Evolutionary conservation across 495 filamentous ascomycete genomes (phyloP), one percentile per base, ranked within the genome.

Genomic region (Penicillium waksmanii): DNA sequence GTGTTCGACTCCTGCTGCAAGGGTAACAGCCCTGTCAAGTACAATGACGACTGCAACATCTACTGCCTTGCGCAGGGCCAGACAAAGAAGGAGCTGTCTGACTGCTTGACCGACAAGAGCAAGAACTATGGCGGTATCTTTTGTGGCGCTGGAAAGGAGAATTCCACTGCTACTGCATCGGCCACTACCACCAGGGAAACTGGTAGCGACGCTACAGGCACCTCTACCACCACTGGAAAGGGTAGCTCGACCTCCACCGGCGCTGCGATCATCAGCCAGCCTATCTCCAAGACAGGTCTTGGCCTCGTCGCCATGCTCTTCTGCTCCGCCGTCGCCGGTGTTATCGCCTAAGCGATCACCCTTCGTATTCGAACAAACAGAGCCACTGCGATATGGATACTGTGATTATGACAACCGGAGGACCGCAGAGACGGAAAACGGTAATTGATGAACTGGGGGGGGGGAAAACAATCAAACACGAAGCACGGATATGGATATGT

Each of bases 51-150:
- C 63, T 84, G 81, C 70, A 75, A 72, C 23, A 62, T 79, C 49
- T 84, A 82, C 74, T 84, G 81, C 58, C 76, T 80, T 11, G 80
- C 80, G 3, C 69, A 73, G 43, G 77, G 66, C 12, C 80, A 84
- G 54, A 70, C 57, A 31, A 65, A 79, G 58, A 42, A 52, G 9
- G 53, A 70, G 3, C 68, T 84, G 35, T 61, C 55, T 12, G 21
- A 60, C 18, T 84, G 81, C 53, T 53, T 81, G 15, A 63, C 57
- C 44, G 58, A 58, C 27, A 65, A 76, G 47, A 73, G 75, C 42
- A 71, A 66, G 19, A 57, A 60, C 8, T 62, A 70, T 51, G 52
- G 53, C 15, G 46, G 72, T 11, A 54, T 79, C 56, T 82, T 78
- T 62, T 84, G 80, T 60, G 17, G 17, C 9, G 73, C 71, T 42